A percentile compares a stretch with the other conserved stretches of the same genome.
Conservation (phyloP, 441 rosid species). For the Erodium trifolium region DNA sequence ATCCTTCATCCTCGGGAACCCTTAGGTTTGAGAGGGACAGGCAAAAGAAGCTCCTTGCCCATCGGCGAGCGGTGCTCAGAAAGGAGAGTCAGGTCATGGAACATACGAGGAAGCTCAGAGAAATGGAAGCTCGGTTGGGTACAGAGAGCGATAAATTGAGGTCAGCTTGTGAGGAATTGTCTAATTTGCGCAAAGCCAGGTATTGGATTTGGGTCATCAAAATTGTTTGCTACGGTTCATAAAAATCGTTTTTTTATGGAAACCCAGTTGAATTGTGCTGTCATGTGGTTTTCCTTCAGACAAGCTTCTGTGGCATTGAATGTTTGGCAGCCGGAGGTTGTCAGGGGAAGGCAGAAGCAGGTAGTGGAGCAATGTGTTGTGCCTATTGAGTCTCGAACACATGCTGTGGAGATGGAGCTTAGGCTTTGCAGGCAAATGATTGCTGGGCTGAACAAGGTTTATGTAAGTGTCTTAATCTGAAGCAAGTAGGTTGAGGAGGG, state of each 20-base stretch:
- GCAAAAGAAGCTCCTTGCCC: slow-evolving; percentile 43
- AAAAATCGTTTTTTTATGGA: neutral
- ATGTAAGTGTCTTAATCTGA: slow-evolving; percentile 38
- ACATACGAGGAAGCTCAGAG: slow-evolving; percentile 41
- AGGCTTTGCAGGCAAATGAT: slow-evolving; percentile 70
- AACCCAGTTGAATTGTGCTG: neutral
- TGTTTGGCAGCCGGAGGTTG: slow-evolving; percentile 81
- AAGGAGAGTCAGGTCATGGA: slow-evolving; percentile 64
- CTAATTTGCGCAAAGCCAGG: slow-evolving; percentile 57
- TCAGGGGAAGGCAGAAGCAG: slow-evolving; percentile 58
- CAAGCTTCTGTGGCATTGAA: slow-evolving; percentile 85
- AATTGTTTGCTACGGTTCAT: neutral
- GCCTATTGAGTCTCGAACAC: slow-evolving; percentile 49
- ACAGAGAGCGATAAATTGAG: slow-evolving; percentile 45
- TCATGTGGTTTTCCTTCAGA: slow-evolving; percentile 32
- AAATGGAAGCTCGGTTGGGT: slow-evolving; percentile 33
- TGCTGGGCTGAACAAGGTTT: slow-evolving; percentile 36
- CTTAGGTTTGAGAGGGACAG: slow-evolving; percentile 64
- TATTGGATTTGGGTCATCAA: slow-evolving; percentile 13
- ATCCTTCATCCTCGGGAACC: neutral
- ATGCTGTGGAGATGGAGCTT: slow-evolving; percentile 67
- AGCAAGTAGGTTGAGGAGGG: neutral
- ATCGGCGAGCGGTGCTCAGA: slow-evolving; percentile 48
- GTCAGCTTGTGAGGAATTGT: slow-evolving; percentile 32
- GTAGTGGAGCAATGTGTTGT: slow-evolving; percentile 67